Evolutionary conservation across 441 rosid species (phyloP).

Genomic region (Flueggea neowawraea): DNA sequence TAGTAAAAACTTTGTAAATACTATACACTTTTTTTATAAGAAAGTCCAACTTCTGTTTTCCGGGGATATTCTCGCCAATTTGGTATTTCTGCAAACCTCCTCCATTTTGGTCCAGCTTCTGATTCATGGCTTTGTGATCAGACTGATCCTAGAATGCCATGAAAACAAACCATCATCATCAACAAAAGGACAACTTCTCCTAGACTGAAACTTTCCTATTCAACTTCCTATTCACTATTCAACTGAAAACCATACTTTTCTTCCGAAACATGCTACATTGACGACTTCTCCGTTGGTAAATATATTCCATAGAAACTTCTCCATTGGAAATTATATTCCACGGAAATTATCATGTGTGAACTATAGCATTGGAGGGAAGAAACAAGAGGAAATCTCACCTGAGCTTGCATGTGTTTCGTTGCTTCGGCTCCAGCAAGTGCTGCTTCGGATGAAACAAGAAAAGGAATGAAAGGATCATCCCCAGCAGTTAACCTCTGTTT

Average conservation of each 20-base stretch:
- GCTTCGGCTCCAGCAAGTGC: slow-evolving; percentile 92
- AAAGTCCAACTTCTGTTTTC: slow-evolving; percentile 67
- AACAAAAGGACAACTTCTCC: neutral
- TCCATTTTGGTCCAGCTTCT: slow-evolving; percentile 12
- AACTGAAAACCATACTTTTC: too few relatives aligned
- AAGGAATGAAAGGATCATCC: slow-evolving; percentile 65
- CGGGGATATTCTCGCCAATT: slow-evolving; percentile 69
- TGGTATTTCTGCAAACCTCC: slow-evolving; percentile 32
- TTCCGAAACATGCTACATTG: neutral
- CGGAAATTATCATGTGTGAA: neutral
- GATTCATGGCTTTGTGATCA: slow-evolving; percentile 16
- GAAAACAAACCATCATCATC: slow-evolving; percentile 1
- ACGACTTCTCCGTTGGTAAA: neutral
- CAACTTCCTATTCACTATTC: too few relatives aligned
- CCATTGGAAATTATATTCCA: neutral
- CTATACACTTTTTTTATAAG: slow-evolving; percentile 50
- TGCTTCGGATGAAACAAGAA: slow-evolving; percentile 77
- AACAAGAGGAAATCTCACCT: slow-evolving; percentile 37
- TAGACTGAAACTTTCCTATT: too few relatives aligned
- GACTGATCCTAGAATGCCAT: slow-evolving; percentile 23
- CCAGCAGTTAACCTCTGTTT: slow-evolving; percentile 75
- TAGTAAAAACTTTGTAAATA: neutral
- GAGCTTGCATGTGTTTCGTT: slow-evolving; percentile 85
- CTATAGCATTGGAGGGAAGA: neutral
- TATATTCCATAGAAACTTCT: neutral